Conservation (phyloP, 192 early-diverging fungal genomes). For the Pilaira anomala region DNA sequence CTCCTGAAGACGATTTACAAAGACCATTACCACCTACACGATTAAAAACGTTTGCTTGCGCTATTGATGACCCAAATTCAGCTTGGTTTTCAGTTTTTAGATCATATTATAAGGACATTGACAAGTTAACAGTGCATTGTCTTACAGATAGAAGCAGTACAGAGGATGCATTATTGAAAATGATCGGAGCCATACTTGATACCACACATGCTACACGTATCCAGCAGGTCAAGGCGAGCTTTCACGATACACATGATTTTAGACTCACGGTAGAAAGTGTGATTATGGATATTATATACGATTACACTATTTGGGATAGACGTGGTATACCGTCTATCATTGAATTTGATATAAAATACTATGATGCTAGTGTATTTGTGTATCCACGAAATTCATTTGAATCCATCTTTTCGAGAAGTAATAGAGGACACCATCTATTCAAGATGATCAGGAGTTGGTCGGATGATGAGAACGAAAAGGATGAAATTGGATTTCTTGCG, state of each 20-base stretch:
- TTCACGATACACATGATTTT: background rate
- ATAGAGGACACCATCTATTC: no score
- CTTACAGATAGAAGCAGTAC: background rate
- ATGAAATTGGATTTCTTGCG: no score
- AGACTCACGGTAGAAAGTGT: background rate
- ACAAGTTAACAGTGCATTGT: background rate
- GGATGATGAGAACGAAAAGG: no score
- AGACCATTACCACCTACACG: background rate
- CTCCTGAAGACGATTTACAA: background rate
- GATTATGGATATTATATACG: no score
- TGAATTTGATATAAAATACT: no score
- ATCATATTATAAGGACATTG: background rate
- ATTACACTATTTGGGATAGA: no score
- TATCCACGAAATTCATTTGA: no score
- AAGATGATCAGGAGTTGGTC: no score
- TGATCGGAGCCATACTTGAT: background rate
- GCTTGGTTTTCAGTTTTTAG: conserved; percentile 1
- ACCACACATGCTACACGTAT: no score
- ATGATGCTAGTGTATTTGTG: no score
- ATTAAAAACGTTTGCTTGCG: background rate
- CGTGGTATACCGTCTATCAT: no score
- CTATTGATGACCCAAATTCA: conserved; percentile 10
- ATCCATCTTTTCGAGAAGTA: no score
- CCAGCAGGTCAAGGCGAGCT: background rate
- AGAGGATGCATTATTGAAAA: background rate